A percentile compares a stretch with the other conserved stretches of the same genome.
Conservation (phyloP, 306 rosid genomes). For the Castanopsis chinensis region DNA sequence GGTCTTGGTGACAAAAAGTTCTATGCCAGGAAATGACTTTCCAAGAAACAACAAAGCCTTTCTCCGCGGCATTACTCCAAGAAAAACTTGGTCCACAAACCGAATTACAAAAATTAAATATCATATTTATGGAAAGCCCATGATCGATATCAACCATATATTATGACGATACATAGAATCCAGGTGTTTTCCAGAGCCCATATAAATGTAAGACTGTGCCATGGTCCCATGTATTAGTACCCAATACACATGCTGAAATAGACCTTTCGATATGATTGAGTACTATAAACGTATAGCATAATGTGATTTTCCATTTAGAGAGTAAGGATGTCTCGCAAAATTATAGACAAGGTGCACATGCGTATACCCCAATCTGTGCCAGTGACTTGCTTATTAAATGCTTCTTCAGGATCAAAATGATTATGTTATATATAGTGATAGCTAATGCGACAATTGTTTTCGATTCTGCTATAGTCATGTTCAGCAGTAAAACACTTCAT, state of each 20-base stretch:
- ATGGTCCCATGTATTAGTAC: constrained; percentile 22
- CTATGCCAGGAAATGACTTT: constrained; percentile 17
- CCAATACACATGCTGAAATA: constrained; percentile 14
- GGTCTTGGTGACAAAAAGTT: constrained; percentile 32
- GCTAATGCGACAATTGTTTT: background rate
- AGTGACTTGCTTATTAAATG: constrained; percentile 7
- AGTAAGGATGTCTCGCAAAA: constrained; percentile 17
- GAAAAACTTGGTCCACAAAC: constrained; percentile 30
- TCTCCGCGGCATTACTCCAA: constrained; percentile 25
- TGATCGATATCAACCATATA: constrained; percentile 28
- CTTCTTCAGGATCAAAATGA: background rate
- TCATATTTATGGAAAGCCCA: constrained; percentile 23
- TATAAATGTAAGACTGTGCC: background rate
- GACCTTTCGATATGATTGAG: constrained; percentile 7
- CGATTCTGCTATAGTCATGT: background rate
- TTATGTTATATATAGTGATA: background rate
- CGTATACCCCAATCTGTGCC: constrained; percentile 3
- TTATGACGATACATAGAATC: background rate
- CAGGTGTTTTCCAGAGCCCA: background rate
- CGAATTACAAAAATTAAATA: background rate
- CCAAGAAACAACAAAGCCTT: constrained; percentile 33
- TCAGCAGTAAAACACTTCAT: background rate
- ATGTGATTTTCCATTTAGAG: background rate
- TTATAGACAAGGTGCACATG: constrained; percentile 12
- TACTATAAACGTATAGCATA: background rate